Percentiles rank a stretch among this genome's conserved stretches.
These are phyloP conservation scores for Phtheirospermum japonicum DNA, from an alignment of 257 asterid genomes.

Conservation along the genomic window DNA sequence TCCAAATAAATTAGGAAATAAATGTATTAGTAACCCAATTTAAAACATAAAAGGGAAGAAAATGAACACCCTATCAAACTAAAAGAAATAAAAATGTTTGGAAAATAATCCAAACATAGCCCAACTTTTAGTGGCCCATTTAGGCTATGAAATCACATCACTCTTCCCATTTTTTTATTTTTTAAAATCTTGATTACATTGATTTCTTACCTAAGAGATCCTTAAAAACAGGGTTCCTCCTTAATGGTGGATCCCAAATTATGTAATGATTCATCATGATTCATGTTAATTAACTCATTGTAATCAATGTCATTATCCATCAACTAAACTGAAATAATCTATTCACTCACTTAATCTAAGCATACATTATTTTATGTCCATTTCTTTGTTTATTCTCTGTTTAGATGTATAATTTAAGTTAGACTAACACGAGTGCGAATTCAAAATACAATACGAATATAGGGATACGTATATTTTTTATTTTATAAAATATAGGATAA, in stretches of 20 bases:
- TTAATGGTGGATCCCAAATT: conserved; percentile 32
- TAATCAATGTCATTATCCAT: conserved; percentile 41
- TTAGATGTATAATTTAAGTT: no score
- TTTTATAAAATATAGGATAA: no score
- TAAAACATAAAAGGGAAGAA: no score
- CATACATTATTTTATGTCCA: conserved; percentile 20
- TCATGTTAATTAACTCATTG: conserved; percentile 29
- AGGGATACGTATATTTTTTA: no score
- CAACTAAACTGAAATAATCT: conserved; percentile 36
- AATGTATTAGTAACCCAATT: no score
- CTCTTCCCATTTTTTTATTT: conserved; percentile 5
- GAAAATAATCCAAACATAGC: no score
- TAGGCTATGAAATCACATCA: conserved; percentile 37
- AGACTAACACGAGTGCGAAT: no score
- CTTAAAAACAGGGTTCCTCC: conserved; percentile 22
- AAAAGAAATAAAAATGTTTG: no score
- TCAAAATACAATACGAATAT: no score
- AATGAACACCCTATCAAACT: no score
- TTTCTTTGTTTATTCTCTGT: no score
- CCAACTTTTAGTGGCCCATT: conserved; percentile 4
- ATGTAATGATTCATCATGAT: conserved; percentile 24
- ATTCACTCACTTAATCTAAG: conserved; percentile 21
- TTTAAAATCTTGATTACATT: conserved; percentile 29
- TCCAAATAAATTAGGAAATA: no score
- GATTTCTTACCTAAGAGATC: conserved; percentile 42